Percentiles rank a stretch among this genome's conserved stretches.
phyloP scores from a whole-genome alignment of 1,284 basidiomycete genomes.

The Cryptococcus floricola region DNA sequence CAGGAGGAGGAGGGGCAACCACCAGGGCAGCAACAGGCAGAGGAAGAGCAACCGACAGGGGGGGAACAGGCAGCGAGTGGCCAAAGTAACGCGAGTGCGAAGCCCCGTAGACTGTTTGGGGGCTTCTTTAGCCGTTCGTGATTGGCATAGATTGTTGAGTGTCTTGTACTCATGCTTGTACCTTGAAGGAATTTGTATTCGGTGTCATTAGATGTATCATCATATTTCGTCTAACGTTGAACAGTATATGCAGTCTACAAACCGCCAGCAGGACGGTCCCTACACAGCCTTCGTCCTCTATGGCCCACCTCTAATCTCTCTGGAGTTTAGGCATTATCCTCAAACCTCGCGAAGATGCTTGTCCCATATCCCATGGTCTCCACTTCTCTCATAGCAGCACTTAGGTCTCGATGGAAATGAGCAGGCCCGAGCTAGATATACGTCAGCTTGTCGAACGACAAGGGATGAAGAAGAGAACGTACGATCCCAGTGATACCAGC shows the following conservation, averaged over 20 bases:
- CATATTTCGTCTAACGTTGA: too few relatives aligned
- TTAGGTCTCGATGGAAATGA: conserved; percentile 67
- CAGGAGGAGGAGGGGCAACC: conserved; percentile 5
- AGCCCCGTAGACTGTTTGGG: too few relatives aligned
- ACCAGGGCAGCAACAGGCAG: conserved; percentile 11
- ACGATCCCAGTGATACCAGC: conserved; percentile 43
- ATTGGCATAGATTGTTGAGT: too few relatives aligned
- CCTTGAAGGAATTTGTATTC: too few relatives aligned
- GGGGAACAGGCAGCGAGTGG: conserved; percentile 10
- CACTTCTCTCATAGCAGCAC: conserved; percentile 41
- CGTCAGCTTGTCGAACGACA: conserved; percentile 54
- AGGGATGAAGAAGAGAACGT: conserved; percentile 8
- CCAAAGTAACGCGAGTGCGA: too few relatives aligned
- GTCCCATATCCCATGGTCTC: conserved; percentile 42
- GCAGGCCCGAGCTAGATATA: conserved; percentile 59
- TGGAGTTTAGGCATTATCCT: background rate
- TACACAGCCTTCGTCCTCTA: too few relatives aligned
- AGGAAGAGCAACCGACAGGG: background rate
- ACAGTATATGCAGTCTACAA: too few relatives aligned
- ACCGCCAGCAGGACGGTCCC: too few relatives aligned
- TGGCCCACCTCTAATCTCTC: too few relatives aligned
- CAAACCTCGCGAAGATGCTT: conserved; percentile 20
- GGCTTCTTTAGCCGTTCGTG: too few relatives aligned
- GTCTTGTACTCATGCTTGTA: too few relatives aligned
- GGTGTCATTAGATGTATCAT: too few relatives aligned